Evolutionary conservation across 768 basidiomycete species (phyloP), one percentile per base, ranked within the genome.

Genomic region (Serendipita sp.): DNA sequence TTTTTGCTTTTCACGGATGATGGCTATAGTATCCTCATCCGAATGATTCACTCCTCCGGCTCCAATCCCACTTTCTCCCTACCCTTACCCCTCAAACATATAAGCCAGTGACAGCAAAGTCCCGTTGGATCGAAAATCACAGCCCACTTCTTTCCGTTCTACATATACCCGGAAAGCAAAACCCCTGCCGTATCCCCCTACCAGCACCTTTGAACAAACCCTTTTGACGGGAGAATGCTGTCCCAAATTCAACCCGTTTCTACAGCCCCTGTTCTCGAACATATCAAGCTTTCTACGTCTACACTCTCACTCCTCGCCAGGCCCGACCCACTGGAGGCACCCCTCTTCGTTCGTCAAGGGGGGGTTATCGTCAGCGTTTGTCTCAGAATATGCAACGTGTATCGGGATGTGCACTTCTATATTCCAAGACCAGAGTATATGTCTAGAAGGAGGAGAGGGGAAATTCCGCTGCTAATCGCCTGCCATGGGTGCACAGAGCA

Each of bases 401-500:
- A 37, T 37, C 55, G 55, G 10, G 55, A 60, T 37, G 55, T 60
- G 27, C 55, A 60, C 55, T 60, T 60, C 33, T 60, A 5, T 29
- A 34, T 60, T 37, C 55, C 55, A 8, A 60, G 31, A n/a, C 16
- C 27, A 18, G 33, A 60, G 16, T 36, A 33, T 60, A 10, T 60
- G 10, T 60, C 55, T 8, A 31, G 18, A 31, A 10, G 55, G n/a
- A 36, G 36, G 18, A 37, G 33, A 33, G 55, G 55, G 10, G 16
- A 31, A 23, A 31, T 60, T 37, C 55, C 55, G 4, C 55, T 60
- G 33, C 34, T 60, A 37, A 60, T 60, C 10, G 55, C 55, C 27
- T 60, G 16, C 33, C 55, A 60, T 29, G 55, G 55, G n/a, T 29
- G 55, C 55, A 60, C 55, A 33, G 55, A 60, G 55, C 55, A 60